Evolutionary conservation across 257 asterid genomes (phyloP), one percentile per base, ranked within the genome.

Genomic region (Paraleonurus japonicus): DNA sequence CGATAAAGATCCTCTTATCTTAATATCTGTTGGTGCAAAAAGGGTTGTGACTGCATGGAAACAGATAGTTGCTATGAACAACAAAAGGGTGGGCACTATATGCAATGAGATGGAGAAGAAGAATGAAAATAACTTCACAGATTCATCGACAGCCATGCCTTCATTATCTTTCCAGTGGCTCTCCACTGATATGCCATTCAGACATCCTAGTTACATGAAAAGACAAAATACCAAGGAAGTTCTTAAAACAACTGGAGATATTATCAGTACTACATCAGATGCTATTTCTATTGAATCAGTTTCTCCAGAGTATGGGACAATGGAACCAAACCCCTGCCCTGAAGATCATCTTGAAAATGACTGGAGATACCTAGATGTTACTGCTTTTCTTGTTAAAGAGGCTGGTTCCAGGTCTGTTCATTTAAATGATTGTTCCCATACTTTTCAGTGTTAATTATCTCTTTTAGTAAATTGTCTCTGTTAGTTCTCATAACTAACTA

Each of bases 1-100:
- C 68, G 85, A 76, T 72, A 75, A 55, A 51, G 89, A 84, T 74
- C 85, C 84, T 61, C 80, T 55, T 35, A 80, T 94, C 64, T 83
- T 94, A 66, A 82, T 94, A 74, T 94, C 99, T 65, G 99, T 94
- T 72, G 97, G 99, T 76, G 95, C 99, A 74, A 94, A 94, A 79
- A 85, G 96, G 80, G 99, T 94, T 63, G 85, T 91, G 67, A 89
- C 99, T 73, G 97, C 90, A 79, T 94, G 99, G 99, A 90, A 86
- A 76, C 90, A 80, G 75, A 80, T 79, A 66, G 64, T 71, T 75
- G 73, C 37, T 22, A 64, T 61, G 60, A 69, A 67, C 68, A 74
- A 82, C 71, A 79, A 69, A 69, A 78, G 72, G 72, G 67, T 23
- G 70, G 81, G 65, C 35, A 67, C 78, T 73, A 62, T 54, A 13